Conservation (phyloP, 2,329 filamentous ascomycete species). For the Cladosporium halotolerans region DNA sequence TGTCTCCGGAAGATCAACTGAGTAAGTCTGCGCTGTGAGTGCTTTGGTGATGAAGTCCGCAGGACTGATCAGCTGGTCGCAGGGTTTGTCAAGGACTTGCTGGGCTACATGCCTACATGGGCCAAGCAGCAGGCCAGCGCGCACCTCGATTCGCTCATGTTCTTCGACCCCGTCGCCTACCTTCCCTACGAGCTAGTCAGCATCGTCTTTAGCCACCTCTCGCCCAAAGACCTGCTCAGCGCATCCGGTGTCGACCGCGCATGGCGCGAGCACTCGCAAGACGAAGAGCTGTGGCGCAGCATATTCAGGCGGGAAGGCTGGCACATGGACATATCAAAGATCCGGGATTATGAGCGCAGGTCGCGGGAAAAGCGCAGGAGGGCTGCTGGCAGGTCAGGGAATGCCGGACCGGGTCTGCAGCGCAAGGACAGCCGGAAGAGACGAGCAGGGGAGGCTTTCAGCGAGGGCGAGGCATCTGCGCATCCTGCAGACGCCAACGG, state of each 20-base stretch:
- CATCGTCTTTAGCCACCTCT: constrained; percentile 80
- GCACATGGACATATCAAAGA: constrained; percentile 34
- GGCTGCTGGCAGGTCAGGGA: constrained; percentile 13
- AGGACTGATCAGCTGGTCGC: no score
- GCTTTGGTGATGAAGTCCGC: no score
- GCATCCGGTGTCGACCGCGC: constrained; percentile 71
- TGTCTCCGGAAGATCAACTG: constrained; percentile 16
- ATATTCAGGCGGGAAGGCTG: constrained; percentile 83
- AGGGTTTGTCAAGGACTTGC: constrained; percentile 9
- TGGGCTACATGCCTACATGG: constrained; percentile 8
- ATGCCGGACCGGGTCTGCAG: constrained; percentile 23
- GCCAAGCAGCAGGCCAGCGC: constrained; percentile 12
- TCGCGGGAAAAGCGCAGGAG: not conserved
- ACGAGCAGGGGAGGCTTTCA: constrained; percentile 28
- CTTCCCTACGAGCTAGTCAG: constrained; percentile 87
- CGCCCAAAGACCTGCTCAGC: constrained; percentile 70
- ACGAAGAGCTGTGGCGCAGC: constrained; percentile 79
- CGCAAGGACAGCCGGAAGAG: constrained; percentile 26
- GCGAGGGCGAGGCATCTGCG: constrained; percentile 21
- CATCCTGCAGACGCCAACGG: constrained; percentile 11
- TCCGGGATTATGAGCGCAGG: constrained; percentile 21
- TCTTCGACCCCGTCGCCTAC: constrained; percentile 83
- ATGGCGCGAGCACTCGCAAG: constrained; percentile 76
- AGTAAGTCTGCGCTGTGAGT: not conserved
- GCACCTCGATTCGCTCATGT: constrained; percentile 54